Base-by-base conservation (phyloP, 228 moss, liverwort and hornwort species). In the Sphagnum magellanicum region DNA sequence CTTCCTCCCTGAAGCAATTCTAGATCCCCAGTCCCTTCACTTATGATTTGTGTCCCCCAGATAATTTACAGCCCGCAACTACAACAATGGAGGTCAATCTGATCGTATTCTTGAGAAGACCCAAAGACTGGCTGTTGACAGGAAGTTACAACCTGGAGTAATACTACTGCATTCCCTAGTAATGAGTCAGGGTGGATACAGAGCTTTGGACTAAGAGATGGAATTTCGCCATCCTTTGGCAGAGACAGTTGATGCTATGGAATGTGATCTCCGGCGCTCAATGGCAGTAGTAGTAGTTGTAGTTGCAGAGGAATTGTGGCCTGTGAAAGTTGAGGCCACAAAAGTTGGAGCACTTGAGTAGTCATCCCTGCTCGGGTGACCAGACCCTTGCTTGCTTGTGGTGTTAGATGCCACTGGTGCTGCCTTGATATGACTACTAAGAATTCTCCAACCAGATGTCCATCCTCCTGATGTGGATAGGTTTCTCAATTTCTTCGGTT, bases 171-270 rank as follows among this genome's bases (percentile, higher is more conserved):
- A 32, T 32, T 32, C 3, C 3, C 32, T 32, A 32, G 32, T 3
- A 32, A 32, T 32, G 32, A 32, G 32, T 32, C 1, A 32, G 32
- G 32, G 32, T 32, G 32, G 32, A 32, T 32, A 32, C 32, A 32
- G 32, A 32, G 32, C 32, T 32, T 62, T 62, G 50, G 4, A 49
- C 53, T 60, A 86, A 46, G 86, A 86, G 50, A 86, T 78, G 74
- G 86, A 86, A 59, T 86, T 86, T 51, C 86, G 71, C 86, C 86
- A 86, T 69, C 86, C 71, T 74, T 86, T 82, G 61, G 79, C 75
- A 5, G 82, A 69, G 16, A 73, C 75, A 6, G 78, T 72, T 11
- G 76, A 78, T 0, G 75, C 64, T 48, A 80, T 74, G 5, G 86
- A 86, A 49, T 78, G 80, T 7, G 86, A 86, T 60, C 86, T 70